Evolutionary conservation across 176 grass and related monocot species (phyloP).

Genomic region (Carex scoparia): DNA sequence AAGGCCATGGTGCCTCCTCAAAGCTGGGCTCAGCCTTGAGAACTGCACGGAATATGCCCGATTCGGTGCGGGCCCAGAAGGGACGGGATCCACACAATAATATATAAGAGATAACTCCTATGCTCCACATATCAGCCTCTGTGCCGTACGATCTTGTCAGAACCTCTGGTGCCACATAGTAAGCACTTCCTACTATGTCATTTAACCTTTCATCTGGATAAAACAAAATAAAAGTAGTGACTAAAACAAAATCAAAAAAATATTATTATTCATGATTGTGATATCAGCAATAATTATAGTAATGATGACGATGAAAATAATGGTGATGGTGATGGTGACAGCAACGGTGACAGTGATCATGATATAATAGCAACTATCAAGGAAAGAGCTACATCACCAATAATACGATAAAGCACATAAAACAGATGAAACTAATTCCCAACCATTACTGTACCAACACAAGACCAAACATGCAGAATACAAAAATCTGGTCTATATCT

Average conservation of each 20-base stretch:
- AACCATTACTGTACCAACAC: neutral
- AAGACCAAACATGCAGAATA: neutral
- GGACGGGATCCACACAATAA: slow-evolving; percentile 86
- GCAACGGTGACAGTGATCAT: no score
- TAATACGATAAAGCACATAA: neutral
- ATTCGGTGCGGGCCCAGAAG: slow-evolving; percentile 87
- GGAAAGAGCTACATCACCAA: neutral
- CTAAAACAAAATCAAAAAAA: slow-evolving; percentile 6
- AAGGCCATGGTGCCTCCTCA: slow-evolving; percentile 84
- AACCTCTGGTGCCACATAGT: slow-evolving; percentile 94
- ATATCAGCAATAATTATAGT: slow-evolving; percentile 1
- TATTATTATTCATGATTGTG: neutral
- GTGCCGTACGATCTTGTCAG: slow-evolving; percentile 79
- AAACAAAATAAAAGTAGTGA: slow-evolving; percentile 13
- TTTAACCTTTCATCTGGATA: slow-evolving; percentile 83
- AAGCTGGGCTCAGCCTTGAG: slow-evolving; percentile 82
- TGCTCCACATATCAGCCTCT: slow-evolving; percentile 98
- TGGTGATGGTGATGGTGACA: neutral
- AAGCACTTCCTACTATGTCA: slow-evolving; percentile 96
- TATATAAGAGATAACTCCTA: slow-evolving; percentile 92
- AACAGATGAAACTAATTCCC: neutral
- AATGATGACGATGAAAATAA: neutral
- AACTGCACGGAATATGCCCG: slow-evolving; percentile 80
- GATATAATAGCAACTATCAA: neutral
- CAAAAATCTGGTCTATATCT: neutral